Percentiles rank a stretch among this genome's conserved stretches.
phyloP scores from a whole-genome alignment of 78 protist genomes.

The Protostelium mycophagum region DNA sequence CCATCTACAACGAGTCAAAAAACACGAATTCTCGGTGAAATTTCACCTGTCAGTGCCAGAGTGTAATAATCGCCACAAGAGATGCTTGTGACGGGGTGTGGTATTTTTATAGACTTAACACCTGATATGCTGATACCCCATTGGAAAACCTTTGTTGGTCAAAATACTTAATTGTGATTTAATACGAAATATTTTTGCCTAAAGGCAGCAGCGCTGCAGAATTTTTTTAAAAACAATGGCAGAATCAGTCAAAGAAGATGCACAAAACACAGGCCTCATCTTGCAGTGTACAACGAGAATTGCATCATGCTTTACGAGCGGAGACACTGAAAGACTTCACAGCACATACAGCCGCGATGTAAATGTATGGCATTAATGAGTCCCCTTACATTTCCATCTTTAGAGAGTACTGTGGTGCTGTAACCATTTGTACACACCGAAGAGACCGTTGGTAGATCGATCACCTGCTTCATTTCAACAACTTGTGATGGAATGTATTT shows the following conservation, averaged over 20 bases:
- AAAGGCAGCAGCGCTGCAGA: too few species aligned
- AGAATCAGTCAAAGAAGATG: too few species aligned
- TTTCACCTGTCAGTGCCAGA: background rate
- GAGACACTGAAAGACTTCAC: too few species aligned
- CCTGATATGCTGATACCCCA: background rate
- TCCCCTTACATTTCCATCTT: background rate
- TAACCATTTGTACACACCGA: background rate
- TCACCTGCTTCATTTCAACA: too few species aligned
- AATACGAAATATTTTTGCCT: too few species aligned
- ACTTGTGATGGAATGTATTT: background rate
- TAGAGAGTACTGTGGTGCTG: background rate
- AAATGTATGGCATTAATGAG: background rate
- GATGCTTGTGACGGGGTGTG: background rate
- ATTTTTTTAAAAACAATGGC: too few species aligned
- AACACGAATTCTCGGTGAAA: background rate
- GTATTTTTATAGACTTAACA: background rate
- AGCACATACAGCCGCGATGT: too few species aligned
- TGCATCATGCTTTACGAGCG: too few species aligned
- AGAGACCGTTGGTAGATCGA: background rate
- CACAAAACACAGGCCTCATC: too few species aligned
- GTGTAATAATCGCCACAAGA: background rate
- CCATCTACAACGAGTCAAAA: background rate
- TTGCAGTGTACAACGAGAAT: too few species aligned
- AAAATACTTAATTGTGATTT: too few species aligned
- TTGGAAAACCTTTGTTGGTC: too few species aligned